These are phyloP conservation scores for Polygonum maritimum DNA, from an alignment of 148 eudicot species.

Conservation along the genomic window DNA sequence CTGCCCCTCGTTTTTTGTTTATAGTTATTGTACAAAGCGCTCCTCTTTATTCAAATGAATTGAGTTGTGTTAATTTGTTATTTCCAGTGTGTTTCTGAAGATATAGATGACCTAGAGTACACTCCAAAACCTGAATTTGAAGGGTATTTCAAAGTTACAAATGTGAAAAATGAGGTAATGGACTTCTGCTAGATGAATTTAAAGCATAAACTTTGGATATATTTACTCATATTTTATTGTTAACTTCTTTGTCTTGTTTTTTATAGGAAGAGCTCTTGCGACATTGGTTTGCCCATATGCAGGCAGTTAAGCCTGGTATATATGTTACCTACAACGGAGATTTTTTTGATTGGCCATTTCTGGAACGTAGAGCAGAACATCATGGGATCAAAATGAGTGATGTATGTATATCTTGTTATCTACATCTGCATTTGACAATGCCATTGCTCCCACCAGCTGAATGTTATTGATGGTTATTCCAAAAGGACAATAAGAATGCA, in stretches of 20 bases:
- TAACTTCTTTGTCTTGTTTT: conserved; percentile 11
- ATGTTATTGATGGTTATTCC: background rate
- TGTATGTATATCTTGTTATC: conserved; percentile 29
- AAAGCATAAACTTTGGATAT: background rate
- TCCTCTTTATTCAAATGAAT: background rate
- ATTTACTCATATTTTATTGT: background rate
- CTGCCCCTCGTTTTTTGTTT: background rate
- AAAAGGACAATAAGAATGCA: background rate
- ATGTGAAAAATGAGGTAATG: conserved; percentile 82
- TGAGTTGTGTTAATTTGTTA: background rate
- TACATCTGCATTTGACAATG: background rate
- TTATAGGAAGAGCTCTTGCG: conserved; percentile 71
- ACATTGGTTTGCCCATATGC: conserved; percentile 89
- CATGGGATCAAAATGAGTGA: conserved; percentile 84
- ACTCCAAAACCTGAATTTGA: conserved; percentile 98
- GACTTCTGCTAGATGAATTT: background rate
- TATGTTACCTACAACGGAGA: conserved; percentile 99
- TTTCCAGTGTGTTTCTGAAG: conserved; percentile 91
- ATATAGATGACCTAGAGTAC: conserved; percentile 90
- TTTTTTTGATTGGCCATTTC: conserved; percentile 98
- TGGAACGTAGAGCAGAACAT: conserved; percentile 83
- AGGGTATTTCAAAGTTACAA: conserved; percentile 77
- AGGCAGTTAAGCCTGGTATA: conserved; percentile 87
- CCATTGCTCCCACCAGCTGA: background rate
- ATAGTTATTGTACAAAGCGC: background rate